These are phyloP conservation scores for Sordariomycetes sp. DNA, from an alignment of 2,329 filamentous ascomycete species.

Conservation along the genomic window DNA sequence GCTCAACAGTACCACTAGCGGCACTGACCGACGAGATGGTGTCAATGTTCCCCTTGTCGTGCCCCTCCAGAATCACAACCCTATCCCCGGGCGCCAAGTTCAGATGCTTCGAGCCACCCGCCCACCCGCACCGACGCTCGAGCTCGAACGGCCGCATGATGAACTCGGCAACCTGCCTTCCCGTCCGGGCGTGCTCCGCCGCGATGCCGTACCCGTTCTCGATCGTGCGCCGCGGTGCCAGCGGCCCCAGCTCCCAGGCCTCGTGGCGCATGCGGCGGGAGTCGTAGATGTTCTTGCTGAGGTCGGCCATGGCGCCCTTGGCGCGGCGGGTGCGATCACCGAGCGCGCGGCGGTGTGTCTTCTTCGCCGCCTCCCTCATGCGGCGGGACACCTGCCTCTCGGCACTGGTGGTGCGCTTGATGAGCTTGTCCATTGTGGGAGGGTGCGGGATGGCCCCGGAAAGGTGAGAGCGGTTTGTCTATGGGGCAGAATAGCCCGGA, in stretches of 20 bases:
- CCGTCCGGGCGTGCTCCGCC: conserved; percentile 6
- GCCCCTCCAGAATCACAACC: conserved; percentile 69
- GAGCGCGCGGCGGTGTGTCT: conserved; percentile 17
- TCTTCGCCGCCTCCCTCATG: conserved; percentile 24
- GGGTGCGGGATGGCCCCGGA: not conserved
- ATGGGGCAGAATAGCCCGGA: not conserved
- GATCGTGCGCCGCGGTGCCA: conserved; percentile 70
- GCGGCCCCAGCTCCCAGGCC: conserved; percentile 66
- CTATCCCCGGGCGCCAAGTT: conserved; percentile 62
- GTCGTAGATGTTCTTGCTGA: conserved; percentile 23
- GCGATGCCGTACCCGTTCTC: conserved; percentile 49
- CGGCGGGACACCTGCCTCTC: conserved; percentile 50
- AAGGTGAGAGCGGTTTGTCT: not conserved
- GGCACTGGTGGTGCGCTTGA: conserved; percentile 55
- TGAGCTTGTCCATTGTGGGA: conserved; percentile 57
- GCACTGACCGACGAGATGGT: conserved; percentile 47
- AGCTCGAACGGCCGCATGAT: conserved; percentile 20
- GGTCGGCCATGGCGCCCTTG: conserved; percentile 18
- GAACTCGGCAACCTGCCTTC: conserved; percentile 14
- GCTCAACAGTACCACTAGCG: conserved; percentile 44
- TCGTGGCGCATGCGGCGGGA: conserved; percentile 49
- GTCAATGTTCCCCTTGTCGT: conserved; percentile 76
- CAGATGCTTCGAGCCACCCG: conserved; percentile 43
- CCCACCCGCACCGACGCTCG: conserved; percentile 39
- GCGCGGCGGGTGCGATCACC: conserved; percentile 15